Conservation (phyloP, 164 flowering plant species). For the Buxus sempervirens region DNA sequence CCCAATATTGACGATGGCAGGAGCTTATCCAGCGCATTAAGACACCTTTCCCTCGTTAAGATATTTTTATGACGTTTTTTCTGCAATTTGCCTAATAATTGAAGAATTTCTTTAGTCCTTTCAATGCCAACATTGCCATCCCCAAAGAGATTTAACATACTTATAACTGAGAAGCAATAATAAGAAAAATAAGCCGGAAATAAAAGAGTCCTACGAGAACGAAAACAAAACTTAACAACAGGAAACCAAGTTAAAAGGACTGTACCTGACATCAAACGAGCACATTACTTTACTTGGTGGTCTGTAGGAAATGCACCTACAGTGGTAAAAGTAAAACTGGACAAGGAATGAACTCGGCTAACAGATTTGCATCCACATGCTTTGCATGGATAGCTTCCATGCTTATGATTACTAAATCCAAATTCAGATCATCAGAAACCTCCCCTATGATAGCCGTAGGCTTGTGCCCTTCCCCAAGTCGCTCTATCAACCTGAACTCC, state of each 20-base stretch:
- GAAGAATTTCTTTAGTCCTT: too few species aligned
- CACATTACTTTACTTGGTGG: neutral
- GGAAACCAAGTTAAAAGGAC: neutral
- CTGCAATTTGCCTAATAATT: too few species aligned
- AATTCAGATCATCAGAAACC: constrained; percentile 84
- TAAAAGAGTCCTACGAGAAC: neutral
- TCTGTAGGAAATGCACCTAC: constrained; percentile 12
- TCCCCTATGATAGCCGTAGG: constrained; percentile 96
- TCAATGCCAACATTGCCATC: too few species aligned
- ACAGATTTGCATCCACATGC: constrained; percentile 91
- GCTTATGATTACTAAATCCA: constrained; percentile 87
- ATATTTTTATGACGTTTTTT: too few species aligned
- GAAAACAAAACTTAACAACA: neutral
- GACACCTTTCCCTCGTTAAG: too few species aligned
- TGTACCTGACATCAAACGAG: neutral
- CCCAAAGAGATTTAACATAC: too few species aligned
- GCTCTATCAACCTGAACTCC: constrained; percentile 76
- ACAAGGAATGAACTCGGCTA: constrained; percentile 96
- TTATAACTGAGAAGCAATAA: too few species aligned
- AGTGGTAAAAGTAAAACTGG: constrained; percentile 86
- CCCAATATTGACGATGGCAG: too few species aligned
- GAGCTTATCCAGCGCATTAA: too few species aligned
- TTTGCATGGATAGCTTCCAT: constrained; percentile 98
- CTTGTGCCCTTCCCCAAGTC: constrained; percentile 84
- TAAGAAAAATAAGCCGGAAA: neutral